Evolutionary conservation across 345 rosid genomes (phyloP), one percentile per base, ranked within the genome.

Genomic region (Nasturtium officinale): DNA sequence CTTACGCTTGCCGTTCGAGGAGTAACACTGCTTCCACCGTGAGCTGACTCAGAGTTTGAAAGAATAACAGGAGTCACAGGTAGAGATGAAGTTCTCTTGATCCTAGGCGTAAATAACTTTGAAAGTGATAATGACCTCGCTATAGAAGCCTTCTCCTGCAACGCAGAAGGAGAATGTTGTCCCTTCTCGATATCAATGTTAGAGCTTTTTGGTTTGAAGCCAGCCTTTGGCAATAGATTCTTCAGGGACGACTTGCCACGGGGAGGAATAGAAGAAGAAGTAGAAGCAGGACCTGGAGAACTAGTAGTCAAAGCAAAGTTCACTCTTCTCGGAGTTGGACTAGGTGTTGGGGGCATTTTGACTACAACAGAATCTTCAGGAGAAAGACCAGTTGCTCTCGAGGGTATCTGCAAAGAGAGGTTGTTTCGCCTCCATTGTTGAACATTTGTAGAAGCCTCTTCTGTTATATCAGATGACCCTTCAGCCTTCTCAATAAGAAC

Each of bases 301-400:
- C 18, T 81, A 20, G 92, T 85, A 43, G 90, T 83, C 83, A 87
- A 51, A 67, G 81, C 71, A 72, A 94, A 94, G 76, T 89, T 91
- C 12, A 94, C 98, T 81, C 83, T 89, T 79, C 78, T 88, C 1
- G 96, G 96, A 69, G 92, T 91, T 67, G 84, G 85, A 84, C 89
- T 88, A 46, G 92, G 90, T 8, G 95, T 81, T 37, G 85, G 85
- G 0, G 93, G 90, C 86, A 91, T 88, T 80, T 83, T 89, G 65
- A 89, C 78, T 9, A 71, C 54, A 45, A 78, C 82, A 3, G 85
- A 79, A 32, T 89, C 96, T 70, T 65, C 84, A 33, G 71, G 71
- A 25, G 90, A 72, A 26, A 71, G 80, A 45, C 73, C 86, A 43
- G 80, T 10, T 56, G 80, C 63, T 79, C 93, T 85, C 0, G 89